These are phyloP conservation scores for Coemansia sp. DNA, from an alignment of 192 early-diverging fungal genomes.

Conservation along the genomic window DNA sequence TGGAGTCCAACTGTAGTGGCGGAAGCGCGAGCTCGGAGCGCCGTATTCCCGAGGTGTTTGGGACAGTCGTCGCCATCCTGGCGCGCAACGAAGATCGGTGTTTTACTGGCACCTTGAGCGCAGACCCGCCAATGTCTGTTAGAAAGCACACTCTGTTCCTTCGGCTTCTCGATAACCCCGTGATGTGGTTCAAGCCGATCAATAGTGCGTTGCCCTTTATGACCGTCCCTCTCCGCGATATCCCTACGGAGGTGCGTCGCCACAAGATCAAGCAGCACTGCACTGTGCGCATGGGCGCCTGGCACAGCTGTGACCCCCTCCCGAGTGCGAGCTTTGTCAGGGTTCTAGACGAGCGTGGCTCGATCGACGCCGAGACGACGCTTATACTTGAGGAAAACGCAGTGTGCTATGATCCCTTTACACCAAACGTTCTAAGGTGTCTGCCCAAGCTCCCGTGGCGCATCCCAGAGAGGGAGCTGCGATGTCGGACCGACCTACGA, in stretches of 20 bases:
- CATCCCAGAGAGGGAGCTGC: slow-evolving; percentile 70
- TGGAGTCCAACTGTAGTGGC: not conserved
- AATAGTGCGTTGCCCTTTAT: slow-evolving; percentile 24
- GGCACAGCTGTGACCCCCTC: slow-evolving; percentile 12
- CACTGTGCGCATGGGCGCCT: slow-evolving; percentile 22
- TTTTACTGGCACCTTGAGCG: slow-evolving; percentile 26
- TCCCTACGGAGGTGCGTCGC: not conserved
- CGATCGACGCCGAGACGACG: slow-evolving; percentile 75
- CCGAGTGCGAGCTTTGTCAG: slow-evolving; percentile 22
- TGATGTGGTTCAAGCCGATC: slow-evolving; percentile 34
- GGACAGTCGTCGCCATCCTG: slow-evolving; percentile 32
- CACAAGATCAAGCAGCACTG: not conserved
- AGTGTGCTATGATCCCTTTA: slow-evolving; percentile 68
- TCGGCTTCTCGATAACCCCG: not conserved
- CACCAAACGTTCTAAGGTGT: slow-evolving; percentile 70
- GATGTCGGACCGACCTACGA: slow-evolving; percentile 73
- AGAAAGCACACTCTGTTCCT: slow-evolving; percentile 9
- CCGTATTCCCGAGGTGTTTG: slow-evolving; percentile 22
- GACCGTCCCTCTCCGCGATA: slow-evolving; percentile 9
- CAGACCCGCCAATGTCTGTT: not conserved
- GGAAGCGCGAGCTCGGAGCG: not conserved
- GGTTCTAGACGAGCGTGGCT: slow-evolving; percentile 72
- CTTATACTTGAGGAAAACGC: slow-evolving; percentile 82
- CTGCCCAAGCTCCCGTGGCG: slow-evolving; percentile 74
- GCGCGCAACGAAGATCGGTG: slow-evolving; percentile 18